Percentiles rank a stretch among this genome's conserved stretches.
Conservation (phyloP, 345 rosid genomes). For the Pistacia integerrima region DNA sequence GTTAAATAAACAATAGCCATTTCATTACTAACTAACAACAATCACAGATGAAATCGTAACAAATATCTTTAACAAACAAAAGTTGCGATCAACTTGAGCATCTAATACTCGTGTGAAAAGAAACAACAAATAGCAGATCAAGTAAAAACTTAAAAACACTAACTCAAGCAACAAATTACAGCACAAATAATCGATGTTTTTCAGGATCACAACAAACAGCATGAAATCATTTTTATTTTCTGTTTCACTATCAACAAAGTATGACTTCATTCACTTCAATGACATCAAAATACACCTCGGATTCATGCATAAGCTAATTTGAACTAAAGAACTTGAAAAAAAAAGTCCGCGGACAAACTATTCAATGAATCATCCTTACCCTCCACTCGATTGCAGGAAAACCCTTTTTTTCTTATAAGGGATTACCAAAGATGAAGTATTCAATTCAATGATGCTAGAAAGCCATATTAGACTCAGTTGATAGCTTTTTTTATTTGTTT, state of each 20-base stretch:
- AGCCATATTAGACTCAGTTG: slow-evolving; percentile 1
- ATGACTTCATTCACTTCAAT: too few species aligned
- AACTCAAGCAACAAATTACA: not conserved
- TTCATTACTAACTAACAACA: not conserved
- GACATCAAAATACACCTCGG: too few species aligned
- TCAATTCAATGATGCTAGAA: not conserved
- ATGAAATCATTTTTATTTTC: too few species aligned
- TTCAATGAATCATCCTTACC: not conserved
- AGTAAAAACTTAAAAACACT: not conserved
- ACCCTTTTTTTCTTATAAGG: not conserved
- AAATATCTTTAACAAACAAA: not conserved
- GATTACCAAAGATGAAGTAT: not conserved
- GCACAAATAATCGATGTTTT: too few species aligned
- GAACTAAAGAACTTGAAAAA: not conserved
- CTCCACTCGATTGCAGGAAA: not conserved
- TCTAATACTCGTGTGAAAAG: not conserved
- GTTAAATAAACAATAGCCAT: slow-evolving; percentile 1
- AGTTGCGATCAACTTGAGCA: not conserved
- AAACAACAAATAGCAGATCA: not conserved
- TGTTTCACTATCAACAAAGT: too few species aligned
- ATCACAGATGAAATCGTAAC: not conserved
- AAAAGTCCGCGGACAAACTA: not conserved
- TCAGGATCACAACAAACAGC: not conserved
- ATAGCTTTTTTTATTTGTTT: not conserved
- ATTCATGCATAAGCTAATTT: too few species aligned